Base-by-base conservation (phyloP, 2,329 filamentous ascomycete genomes). In the Zarea fungicola region DNA sequence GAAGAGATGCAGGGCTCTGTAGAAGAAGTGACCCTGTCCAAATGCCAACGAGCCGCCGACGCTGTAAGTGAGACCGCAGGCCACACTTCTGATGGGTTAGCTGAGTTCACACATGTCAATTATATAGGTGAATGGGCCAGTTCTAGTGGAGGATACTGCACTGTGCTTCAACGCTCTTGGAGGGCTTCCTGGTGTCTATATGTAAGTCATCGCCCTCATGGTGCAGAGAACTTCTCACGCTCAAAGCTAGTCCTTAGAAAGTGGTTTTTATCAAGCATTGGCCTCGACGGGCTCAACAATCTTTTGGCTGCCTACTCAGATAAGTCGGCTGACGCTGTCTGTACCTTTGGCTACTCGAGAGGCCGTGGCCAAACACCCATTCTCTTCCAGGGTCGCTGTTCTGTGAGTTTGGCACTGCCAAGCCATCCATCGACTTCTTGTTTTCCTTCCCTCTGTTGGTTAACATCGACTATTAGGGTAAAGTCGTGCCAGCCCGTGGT, bases 141-240 rank as follows among this genome's bases (percentile, higher is more conserved):
- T 96, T 8, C 76, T 99, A 32, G 92, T 96, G 10, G 93, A 99
- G 70, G 93, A 99, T 68, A 99, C 93, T 14, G 90, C 90, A 57
- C 76, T 99, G 42, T 95, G 90, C 73, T 99, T 96, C 65, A 85
- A 87, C 62, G 91, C 92, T 18, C 78, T 96, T 53, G 83, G 87
- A 51, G 91, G 90, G n/a, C 77, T 99, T 25, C 93, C 93, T 2
- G 93, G 93, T 2, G 89, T 92, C 34, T 99, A 99, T 66, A 95
- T 99, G 92, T 95, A 76, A 58, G 81, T 70, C 34, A 26, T 7
- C 5, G 14, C 5, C 22, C 35, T n/a, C 25, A 10, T 31, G 14
- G 4, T 23, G 2, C 8, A 3, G 14, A 8, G 18, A 21, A 28
- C 4, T 13, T 21, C 23, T 49, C 9, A 36, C 13, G n/a, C 28